Base-by-base conservation (phyloP, 116 monocot species). In the Cymodocea nodosa region DNA sequence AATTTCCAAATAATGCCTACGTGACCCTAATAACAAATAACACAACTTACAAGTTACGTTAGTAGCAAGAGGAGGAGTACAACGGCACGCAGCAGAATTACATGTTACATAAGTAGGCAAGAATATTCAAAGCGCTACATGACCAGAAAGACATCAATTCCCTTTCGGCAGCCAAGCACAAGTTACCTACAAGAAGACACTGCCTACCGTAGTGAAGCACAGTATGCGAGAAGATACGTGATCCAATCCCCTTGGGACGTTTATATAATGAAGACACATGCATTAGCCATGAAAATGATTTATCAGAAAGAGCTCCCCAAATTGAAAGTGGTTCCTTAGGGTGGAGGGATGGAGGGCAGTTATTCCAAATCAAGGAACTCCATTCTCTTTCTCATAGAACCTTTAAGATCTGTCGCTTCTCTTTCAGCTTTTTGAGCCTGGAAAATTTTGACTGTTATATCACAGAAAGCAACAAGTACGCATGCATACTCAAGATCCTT, bases 311-410 rank as follows among this genome's bases (percentile, higher is more conserved):
- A 44, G 44, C 9, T 44, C 44, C 1, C 44, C 44, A 10, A 44
- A 44, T 44, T 44, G 40, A 40, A 40, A 40, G 40, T 40, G 44
- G 8, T 44, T 44, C 44, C 4, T 44, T 8, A 10, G 44, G 44
- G 44, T 44, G 7, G 44, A 8, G 12, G 44, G 9, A 44, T 10
- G 12, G 44, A 44, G 6, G 6, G 44, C 0, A 1, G 12, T 44
- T 12, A 44, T 44, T 44, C 44, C 9, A 44, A 44, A 69, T 92
- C 92, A 30, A 92, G 82, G 65, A 87, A 92, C 67, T 92, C 87
- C 92, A 92, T 92, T 62, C 92, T 64, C 77, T 85, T 92, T 63
- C 92, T 75, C 93, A 93, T 93, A 0, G 93, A 75, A 36, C 85
- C 93, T 73, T 89, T 92, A 59, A 92, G 62, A 71, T 93, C 89